Percentiles rank a stretch among this genome's conserved stretches.
Conservation (phyloP, 371 early-diverging fungal genomes). For the Mortierella sp. region DNA sequence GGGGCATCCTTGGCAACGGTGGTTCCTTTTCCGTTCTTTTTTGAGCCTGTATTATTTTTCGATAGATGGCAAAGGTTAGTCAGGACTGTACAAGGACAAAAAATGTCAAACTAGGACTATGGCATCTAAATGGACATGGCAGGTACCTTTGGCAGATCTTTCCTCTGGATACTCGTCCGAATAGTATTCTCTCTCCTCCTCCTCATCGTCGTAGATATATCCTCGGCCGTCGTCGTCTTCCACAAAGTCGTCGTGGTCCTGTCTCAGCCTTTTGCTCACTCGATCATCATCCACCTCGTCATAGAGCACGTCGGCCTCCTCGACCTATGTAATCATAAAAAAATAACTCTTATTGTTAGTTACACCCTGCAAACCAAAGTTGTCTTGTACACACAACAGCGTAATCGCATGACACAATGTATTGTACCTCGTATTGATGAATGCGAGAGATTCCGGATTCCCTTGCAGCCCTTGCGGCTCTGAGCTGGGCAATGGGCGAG, state of each 20-base stretch:
- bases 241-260: constrained; percentile 84
- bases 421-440: constrained; percentile 43
- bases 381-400: neutral
- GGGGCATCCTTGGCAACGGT: constrained; percentile 20
- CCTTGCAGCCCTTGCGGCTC: constrained; percentile 27
- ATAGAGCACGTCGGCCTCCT: constrained; percentile 65
- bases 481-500: constrained; percentile 31
- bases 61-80: neutral
- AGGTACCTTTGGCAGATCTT: constrained; percentile 27
- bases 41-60: constrained; percentile 21
- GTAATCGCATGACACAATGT: neutral
- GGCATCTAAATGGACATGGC: too few species aligned
- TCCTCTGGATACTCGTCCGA: constrained; percentile 65
- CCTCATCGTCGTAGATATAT: constrained; percentile 79
- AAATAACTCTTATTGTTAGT: neutral
- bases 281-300: constrained; percentile 74
- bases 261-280: constrained; percentile 56
- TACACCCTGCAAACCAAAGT: neutral
- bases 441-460: constrained; percentile 44
- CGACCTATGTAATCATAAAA: constrained; percentile 24
- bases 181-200: constrained; percentile 64
- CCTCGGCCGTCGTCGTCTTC: constrained; percentile 90
- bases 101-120: too few species aligned
- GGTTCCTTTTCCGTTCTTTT: constrained; percentile 46
- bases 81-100: too few species aligned